These are phyloP conservation scores for Chiua virens DNA, from an alignment of 768 basidiomycete genomes.

Conservation along the genomic window DNA sequence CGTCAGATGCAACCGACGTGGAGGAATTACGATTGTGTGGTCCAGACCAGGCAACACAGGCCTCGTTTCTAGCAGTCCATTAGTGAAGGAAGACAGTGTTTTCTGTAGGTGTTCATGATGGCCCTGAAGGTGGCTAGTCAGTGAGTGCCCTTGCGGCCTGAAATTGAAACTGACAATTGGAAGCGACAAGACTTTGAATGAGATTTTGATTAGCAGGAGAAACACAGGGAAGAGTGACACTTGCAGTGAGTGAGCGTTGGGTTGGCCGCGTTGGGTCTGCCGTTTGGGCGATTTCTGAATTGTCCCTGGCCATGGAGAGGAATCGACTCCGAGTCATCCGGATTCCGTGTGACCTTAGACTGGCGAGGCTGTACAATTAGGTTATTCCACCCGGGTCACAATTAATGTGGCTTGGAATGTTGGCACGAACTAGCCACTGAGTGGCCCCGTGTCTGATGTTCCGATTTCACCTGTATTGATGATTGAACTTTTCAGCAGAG, in stretches of 20 bases:
- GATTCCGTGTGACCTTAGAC: too few relatives aligned
- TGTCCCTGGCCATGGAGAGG: conserved; percentile 15
- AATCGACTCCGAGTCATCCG: too few relatives aligned
- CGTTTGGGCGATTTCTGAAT: not conserved
- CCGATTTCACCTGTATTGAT: too few relatives aligned
- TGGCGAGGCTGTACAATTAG: too few relatives aligned
- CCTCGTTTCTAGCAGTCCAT: conserved; percentile 15
- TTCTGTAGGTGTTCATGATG: conserved; percentile 41
- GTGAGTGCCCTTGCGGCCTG: not conserved
- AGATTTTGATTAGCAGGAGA: not conserved
- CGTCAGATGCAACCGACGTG: conserved; percentile 67
- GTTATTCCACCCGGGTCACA: too few relatives aligned
- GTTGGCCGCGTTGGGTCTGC: conserved; percentile 1
- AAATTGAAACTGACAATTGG: conserved; percentile 34
- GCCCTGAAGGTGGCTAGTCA: conserved; percentile 26
- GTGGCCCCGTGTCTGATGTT: too few relatives aligned
- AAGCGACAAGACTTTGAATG: conserved; percentile 29
- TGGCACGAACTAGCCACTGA: too few relatives aligned
- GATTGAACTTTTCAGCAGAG: too few relatives aligned
- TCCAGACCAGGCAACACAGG: conserved; percentile 54
- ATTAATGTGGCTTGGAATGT: too few relatives aligned
- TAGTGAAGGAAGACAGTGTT: conserved; percentile 38
- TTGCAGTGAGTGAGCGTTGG: conserved; percentile 28
- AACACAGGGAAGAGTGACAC: conserved; percentile 1
- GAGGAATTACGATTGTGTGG: conserved; percentile 52